Conservation (phyloP, 176 grass and related monocot species). For the Paspalum vaginatum region DNA sequence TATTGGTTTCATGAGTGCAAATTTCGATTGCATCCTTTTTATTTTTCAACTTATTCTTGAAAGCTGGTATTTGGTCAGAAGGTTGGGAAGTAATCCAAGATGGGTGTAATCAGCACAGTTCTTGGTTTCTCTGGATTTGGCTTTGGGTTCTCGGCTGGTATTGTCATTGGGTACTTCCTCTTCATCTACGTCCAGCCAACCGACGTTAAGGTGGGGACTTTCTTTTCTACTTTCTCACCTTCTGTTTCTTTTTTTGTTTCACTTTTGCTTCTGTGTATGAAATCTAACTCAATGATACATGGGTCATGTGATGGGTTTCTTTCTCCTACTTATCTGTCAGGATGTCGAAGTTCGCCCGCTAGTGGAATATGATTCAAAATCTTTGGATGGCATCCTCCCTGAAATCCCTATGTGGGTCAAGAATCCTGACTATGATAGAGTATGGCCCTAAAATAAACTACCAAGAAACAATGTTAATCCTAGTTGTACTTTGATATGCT, state of each 20-base stretch:
- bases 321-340: slow-evolving; percentile 41
- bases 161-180: slow-evolving; percentile 78
- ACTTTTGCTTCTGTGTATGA: neutral
- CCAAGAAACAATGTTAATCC: neutral
- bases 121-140: slow-evolving; percentile 90
- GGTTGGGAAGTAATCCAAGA: slow-evolving; percentile 43
- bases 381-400: slow-evolving; percentile 77
- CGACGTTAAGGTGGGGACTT: slow-evolving; percentile 71
- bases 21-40: slow-evolving; percentile 2
- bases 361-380: slow-evolving; percentile 77
- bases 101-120: slow-evolving; percentile 80
- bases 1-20: neutral
- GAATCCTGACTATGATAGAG: slow-evolving; percentile 94
- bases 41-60: slow-evolving; percentile 14
- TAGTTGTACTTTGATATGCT: slow-evolving; percentile 8
- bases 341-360: slow-evolving; percentile 67
- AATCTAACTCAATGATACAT: neutral
- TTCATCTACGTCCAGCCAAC: slow-evolving; percentile 85
- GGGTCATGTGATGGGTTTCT: neutral
- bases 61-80: slow-evolving; percentile 30
- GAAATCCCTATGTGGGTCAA: slow-evolving; percentile 99
- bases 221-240: slow-evolving; percentile 18
- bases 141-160: slow-evolving; percentile 66
- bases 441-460: slow-evolving; percentile 40
- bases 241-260: neutral